phyloP scores from a whole-genome alignment of 768 basidiomycete genomes.

The Amanita rimosa region DNA sequence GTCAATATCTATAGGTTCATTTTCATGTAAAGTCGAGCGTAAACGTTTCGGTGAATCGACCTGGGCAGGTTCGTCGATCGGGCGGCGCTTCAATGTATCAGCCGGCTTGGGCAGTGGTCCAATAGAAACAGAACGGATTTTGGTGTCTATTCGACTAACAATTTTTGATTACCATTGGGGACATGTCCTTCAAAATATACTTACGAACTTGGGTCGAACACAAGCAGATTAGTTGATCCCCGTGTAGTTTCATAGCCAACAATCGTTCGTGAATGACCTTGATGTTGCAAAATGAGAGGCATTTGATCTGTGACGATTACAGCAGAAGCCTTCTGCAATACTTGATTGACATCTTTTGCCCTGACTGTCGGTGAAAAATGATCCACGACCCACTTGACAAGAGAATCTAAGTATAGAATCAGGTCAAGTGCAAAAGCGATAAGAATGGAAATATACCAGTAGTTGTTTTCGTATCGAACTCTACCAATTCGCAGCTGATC shows the following conservation, averaged over 20 bases:
- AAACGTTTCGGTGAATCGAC: background rate
- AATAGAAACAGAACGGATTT: background rate
- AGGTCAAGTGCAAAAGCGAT: conserved; percentile 2
- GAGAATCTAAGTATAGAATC: conserved; percentile 19
- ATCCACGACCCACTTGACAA: conserved; percentile 64
- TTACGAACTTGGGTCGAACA: conserved; percentile 71
- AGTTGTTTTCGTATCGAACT: conserved; percentile 36
- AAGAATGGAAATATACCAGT: background rate
- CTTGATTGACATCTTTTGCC: conserved; percentile 33
- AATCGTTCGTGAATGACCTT: conserved; percentile 80
- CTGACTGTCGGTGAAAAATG: conserved; percentile 43
- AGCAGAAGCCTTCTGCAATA: conserved; percentile 36
- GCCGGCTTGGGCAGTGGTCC: background rate
- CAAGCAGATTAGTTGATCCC: conserved; percentile 51
- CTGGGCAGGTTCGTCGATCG: background rate
- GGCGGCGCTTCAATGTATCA: background rate
- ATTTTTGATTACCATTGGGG: background rate
- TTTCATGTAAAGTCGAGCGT: background rate
- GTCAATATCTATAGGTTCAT: background rate
- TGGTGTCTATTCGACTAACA: background rate
- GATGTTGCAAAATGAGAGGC: conserved; percentile 76
- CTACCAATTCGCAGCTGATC: conserved; percentile 47
- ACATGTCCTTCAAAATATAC: conserved; percentile 7
- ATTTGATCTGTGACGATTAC: conserved; percentile 52
- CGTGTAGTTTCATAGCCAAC: conserved; percentile 69